Evolutionary conservation across 139 green algal genomes (phyloP), one percentile per base, ranked within the genome.

Genomic region (Coccomyxa sp.): DNA sequence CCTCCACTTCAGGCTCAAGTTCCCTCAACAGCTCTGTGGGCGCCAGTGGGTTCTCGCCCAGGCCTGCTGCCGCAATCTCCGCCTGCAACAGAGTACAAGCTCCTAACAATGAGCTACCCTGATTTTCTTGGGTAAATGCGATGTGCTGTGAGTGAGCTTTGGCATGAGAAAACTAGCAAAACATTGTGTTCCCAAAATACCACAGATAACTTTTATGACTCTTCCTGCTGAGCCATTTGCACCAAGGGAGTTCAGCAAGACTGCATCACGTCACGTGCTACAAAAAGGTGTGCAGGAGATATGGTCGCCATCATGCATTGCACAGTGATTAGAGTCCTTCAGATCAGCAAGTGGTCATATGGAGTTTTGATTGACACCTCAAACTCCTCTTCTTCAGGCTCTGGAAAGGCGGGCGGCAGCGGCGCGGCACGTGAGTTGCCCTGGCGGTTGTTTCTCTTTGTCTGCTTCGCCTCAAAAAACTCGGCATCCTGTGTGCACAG

Each of bases 391-490:
- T 90, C 88, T 27, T 94, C 89, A 13, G 90, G 71, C 77, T 92
- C 89, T n/a, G 79, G 57, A 38, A 38, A 63, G 0, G 38, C 38
- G 7, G 38, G 38, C 7, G 38, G 38, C 32, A 66, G 18, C 25
- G 66, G 13, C 30, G 0, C 27, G 66, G 67, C 63, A 78, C 67
- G 31, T 67, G 38, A 77, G 60, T 67, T 10, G 27, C 57, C 75
- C 31, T 66, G 66, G 28, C 82, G 17, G 31, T 80, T 83, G 25
- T 74, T 80, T 18, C 89, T 85, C 81, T 90, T 77, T 32, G 58
- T 67, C 67, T 87, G 83, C 83, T 90, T 95, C 31, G 80, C 80
- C 85, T 98, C 95, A 85, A 95, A 94, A 66, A 88, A 90, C 84
- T 97, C 93, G 0, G 94, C 92, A 79, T 97, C 94, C 90, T 95